A percentile compares a stretch with the other conserved stretches of the same genome.
phyloP scores from a whole-genome alignment of 2,329 filamentous ascomycete species.

The Parascedosporium putredinis region DNA sequence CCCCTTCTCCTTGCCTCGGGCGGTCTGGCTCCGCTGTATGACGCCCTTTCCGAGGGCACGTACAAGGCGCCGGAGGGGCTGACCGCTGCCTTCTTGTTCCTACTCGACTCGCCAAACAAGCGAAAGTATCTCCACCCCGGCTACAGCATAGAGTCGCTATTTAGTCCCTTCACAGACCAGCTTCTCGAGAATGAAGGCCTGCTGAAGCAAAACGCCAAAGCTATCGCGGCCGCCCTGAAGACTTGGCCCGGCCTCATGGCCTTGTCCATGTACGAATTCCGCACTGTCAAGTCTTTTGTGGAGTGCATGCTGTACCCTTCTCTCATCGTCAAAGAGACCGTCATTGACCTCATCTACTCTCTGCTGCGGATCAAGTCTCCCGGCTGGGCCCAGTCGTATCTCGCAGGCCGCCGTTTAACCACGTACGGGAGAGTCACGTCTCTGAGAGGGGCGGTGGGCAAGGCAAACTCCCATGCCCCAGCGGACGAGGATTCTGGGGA shows the following conservation, averaged over 20 bases:
- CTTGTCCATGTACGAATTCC: conserved; percentile 78
- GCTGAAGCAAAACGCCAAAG: conserved; percentile 78
- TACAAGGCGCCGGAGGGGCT: conserved; percentile 91
- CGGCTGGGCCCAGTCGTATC: conserved; percentile 89
- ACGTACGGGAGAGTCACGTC: conserved; percentile 94
- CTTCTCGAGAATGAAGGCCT: conserved; percentile 46
- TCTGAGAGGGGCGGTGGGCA: conserved; percentile 51
- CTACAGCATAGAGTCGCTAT: conserved; percentile 79
- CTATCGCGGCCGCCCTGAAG: conserved; percentile 83
- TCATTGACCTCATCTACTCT: conserved; percentile 77
- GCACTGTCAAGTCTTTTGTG: conserved; percentile 70
- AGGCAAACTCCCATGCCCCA: conserved; percentile 40
- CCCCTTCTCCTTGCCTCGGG: conserved; percentile 71
- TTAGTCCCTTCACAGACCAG: conserved; percentile 88
- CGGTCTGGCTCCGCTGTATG: conserved; percentile 78
- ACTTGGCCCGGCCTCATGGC: conserved; percentile 90
- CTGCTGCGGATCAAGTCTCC: conserved; percentile 81
- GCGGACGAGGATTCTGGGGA: conserved; percentile 59
- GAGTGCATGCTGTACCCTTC: conserved; percentile 51
- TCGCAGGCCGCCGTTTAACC: conserved; percentile 83
- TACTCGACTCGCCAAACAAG: conserved; percentile 74
- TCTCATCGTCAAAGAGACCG: conserved; percentile 54
- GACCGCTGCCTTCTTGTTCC: conserved; percentile 75
- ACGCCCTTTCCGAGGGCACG: conserved; percentile 78
- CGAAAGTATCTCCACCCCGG: conserved; percentile 78